These are phyloP conservation scores for Paramecium caudatum DNA, from an alignment of 73 alveolate genomes.

Conservation along the genomic window DNA sequence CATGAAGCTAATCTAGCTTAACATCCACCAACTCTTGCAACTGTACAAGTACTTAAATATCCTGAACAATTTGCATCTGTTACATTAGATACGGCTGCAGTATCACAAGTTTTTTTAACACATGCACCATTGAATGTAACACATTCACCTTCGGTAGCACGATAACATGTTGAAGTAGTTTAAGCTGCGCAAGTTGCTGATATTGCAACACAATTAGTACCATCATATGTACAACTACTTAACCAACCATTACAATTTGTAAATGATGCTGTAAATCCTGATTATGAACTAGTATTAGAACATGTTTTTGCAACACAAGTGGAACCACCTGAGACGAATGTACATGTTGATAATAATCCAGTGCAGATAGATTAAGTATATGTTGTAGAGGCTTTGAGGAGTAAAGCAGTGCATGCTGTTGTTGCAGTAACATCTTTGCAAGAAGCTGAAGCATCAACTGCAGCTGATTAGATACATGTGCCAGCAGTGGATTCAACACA, in stretches of 20 bases:
- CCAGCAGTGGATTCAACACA: background rate
- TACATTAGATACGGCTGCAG: background rate
- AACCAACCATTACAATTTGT: background rate
- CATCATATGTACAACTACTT: background rate
- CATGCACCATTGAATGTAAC: background rate
- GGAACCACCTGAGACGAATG: background rate
- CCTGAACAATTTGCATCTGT: background rate
- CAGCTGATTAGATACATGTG: no score
- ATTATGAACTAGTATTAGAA: background rate
- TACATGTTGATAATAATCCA: background rate
- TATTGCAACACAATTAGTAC: background rate
- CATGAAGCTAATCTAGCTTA: background rate
- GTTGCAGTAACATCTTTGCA: no score
- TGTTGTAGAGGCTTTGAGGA: no score
- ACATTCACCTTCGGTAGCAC: conserved; percentile 1
- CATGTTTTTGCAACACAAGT: background rate
- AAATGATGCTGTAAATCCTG: background rate
- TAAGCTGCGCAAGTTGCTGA: background rate
- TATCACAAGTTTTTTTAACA: background rate
- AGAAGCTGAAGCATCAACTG: no score
- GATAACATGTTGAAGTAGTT: background rate
- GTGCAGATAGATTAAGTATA: no score
- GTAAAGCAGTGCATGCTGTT: no score
- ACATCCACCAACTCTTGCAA: background rate
- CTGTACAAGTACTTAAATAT: background rate